Evolutionary conservation across 805 yeast species (phyloP), one percentile per base, ranked within the genome.

Genomic region (Ogataea neopini): DNA sequence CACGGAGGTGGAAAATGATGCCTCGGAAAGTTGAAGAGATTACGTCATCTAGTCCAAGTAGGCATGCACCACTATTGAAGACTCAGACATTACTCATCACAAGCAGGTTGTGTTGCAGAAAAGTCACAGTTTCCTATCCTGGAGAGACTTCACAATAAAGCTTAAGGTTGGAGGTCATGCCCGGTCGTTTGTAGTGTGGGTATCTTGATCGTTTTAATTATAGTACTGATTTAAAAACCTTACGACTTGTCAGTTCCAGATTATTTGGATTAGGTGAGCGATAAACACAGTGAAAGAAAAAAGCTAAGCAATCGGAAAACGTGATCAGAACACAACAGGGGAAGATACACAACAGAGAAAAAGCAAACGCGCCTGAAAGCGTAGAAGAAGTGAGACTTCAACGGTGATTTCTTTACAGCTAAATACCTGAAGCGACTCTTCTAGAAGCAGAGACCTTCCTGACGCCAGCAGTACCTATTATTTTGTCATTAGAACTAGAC

Each of bases 391-490:
- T 28, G 19, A 26, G 20, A 25, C 4, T 34, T 32, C n/a, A 3
- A 17, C 11, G 22, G 25, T 18, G 14, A 25, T 11, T 8, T 28
- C 28, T 6, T 19, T n/a, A 8, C 38, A 10, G 40, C 46, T 20
- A 54, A 48, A 59, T 46, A 28, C 60, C 61, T 13, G 61, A 54
- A 3, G 60, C 44, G 14, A 50, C 41, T 44, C 62, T 57, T 45
- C 56, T 56, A 6, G 59, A 51, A 13, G 67, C 60, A 39, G 72
- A 67, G 3, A 60, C 52, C 48, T 69, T 70, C 45, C 74, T 59
- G 18, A 70, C 62, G 20, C 72, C 72, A 2, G 66, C 62, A 29
- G 52, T 61, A 2, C 71, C 72, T 19, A 69, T 57, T 19, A 68
- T 52, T 44, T 61, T 63, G 15, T 66, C 70, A 29, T 43, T 52